Evolutionary conservation across 345 rosid species (phyloP).

Genomic region (Arabidopsis suecica): DNA sequence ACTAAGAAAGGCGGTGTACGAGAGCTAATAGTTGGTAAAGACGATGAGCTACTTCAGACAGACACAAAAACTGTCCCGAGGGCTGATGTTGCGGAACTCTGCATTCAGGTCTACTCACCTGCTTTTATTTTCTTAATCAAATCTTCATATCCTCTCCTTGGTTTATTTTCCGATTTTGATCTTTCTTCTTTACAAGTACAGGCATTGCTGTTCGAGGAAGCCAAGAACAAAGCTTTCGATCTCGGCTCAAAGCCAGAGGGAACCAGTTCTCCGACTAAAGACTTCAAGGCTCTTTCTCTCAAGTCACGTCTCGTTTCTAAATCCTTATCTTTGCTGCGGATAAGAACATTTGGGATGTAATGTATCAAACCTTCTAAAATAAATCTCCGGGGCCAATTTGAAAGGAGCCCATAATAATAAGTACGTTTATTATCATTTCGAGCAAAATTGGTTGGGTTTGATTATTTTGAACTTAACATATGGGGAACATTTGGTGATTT

Average conservation of each 20-base stretch:
- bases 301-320: slow-evolving; percentile 60
- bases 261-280: slow-evolving; percentile 66
- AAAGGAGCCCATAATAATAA: background rate
- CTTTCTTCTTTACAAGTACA: slow-evolving; percentile 31
- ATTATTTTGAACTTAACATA: background rate
- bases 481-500: slow-evolving; percentile 1
- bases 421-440: background rate
- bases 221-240: slow-evolving; percentile 80
- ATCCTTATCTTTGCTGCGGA: background rate
- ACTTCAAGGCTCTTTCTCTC: slow-evolving; percentile 78
- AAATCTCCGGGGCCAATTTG: background rate
- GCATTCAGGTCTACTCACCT: slow-evolving; percentile 64
- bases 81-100: slow-evolving; percentile 80
- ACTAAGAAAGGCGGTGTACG: slow-evolving; percentile 75
- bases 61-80: slow-evolving; percentile 67
- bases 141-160: background rate
- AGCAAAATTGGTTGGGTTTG: background rate
- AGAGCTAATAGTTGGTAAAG: slow-evolving; percentile 78
- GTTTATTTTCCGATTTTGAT: background rate
- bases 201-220: slow-evolving; percentile 73
- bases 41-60: slow-evolving; percentile 86
- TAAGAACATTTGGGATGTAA: slow-evolving; percentile 9
- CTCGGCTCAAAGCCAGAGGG: slow-evolving; percentile 82
- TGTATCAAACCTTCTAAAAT: background rate
- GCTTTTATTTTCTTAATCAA: background rate